Evolutionary conservation across 768 basidiomycete genomes (phyloP).

Genomic region (Lactarius sp.): DNA sequence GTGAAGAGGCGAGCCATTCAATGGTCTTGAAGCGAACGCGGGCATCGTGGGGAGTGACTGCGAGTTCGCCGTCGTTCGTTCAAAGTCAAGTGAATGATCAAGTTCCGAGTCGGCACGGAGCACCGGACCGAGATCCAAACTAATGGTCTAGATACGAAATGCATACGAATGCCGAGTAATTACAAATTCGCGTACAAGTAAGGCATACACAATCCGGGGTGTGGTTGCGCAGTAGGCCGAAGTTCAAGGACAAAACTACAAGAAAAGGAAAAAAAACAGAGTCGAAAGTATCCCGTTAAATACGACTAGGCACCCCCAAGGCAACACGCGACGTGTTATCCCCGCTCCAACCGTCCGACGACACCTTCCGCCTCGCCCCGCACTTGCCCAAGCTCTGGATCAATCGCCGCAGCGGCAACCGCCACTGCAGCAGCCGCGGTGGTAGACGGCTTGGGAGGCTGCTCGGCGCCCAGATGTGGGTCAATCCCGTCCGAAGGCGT

Average conservation of each 20-base stretch:
- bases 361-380: constrained; percentile 35
- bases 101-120: not conserved
- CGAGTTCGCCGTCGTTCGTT: not conserved
- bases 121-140: constrained; percentile 1
- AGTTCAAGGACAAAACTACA: not conserved
- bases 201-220: not conserved
- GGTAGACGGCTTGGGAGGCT: constrained; percentile 6
- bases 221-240: not conserved
- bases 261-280: not conserved
- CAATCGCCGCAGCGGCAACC: constrained; percentile 20
- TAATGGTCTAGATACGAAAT: constrained; percentile 7
- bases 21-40: constrained; percentile 19
- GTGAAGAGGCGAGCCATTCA: constrained; percentile 17
- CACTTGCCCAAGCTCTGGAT: constrained; percentile 35
- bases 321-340: not conserved
- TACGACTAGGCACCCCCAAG: not conserved
- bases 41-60: constrained; percentile 12
- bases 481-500: constrained; percentile 26
- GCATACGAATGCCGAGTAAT: constrained; percentile 13
- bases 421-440: constrained; percentile 14
- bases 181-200: constrained; percentile 13
- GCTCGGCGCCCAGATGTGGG: constrained; percentile 24
- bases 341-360: constrained; percentile 31
- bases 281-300: not conserved
- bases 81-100: too few relatives aligned